phyloP scores from a whole-genome alignment of 2,329 filamentous ascomycete species.

The Ascochyta pisi region DNA sequence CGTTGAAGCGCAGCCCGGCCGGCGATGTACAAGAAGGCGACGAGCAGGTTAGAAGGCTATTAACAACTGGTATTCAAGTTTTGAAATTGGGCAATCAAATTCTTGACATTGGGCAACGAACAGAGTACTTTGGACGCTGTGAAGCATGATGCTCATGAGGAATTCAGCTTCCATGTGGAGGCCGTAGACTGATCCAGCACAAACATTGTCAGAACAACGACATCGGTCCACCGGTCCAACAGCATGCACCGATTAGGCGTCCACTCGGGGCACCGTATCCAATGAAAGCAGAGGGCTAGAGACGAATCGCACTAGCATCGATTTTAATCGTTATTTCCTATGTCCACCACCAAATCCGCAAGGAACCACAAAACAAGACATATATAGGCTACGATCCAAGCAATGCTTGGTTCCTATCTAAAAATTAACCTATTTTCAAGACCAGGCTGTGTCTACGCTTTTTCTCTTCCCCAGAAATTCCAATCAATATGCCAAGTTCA shows the following conservation, averaged over 20 bases:
- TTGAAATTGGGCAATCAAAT: no score
- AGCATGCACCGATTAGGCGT: neutral
- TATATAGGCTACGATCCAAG: neutral
- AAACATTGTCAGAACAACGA: neutral
- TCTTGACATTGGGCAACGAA: no score
- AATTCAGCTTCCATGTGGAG: no score
- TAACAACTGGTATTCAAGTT: no score
- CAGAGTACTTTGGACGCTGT: no score
- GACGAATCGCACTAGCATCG: neutral
- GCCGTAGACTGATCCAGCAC: no score
- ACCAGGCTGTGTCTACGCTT: neutral
- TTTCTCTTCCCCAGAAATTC: neutral
- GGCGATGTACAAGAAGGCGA: no score
- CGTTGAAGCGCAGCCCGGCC: no score
- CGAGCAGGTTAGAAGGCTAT: no score
- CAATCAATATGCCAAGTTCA: slow-evolving; percentile 23
- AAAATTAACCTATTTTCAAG: neutral
- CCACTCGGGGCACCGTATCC: neutral
- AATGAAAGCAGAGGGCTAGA: neutral
- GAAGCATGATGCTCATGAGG: no score
- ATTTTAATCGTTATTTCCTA: neutral
- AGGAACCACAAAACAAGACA: neutral
- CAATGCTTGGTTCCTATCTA: no score
- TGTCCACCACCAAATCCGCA: neutral
- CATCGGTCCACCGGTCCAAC: neutral